Evolutionary conservation across 2,329 filamentous ascomycete genomes (phyloP).

Genomic region (Xylaria multiplex): DNA sequence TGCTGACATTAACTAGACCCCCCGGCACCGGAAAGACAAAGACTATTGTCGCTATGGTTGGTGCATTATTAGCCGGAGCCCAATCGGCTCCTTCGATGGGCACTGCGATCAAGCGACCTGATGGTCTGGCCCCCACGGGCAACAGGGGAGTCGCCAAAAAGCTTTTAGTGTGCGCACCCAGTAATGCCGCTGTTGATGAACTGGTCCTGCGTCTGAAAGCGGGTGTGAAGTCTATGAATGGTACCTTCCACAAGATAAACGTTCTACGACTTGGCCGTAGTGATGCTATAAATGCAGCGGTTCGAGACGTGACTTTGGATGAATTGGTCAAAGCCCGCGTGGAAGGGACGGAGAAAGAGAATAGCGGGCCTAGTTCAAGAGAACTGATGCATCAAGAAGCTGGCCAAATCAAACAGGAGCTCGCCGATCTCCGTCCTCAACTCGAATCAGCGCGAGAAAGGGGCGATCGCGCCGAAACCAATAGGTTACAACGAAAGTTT

Average conservation of each 20-base stretch:
- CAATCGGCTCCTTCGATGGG: slow-evolving; percentile 55
- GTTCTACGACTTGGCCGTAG: slow-evolving; percentile 90
- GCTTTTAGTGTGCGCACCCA: slow-evolving; percentile 94
- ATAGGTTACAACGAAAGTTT: slow-evolving; percentile 77
- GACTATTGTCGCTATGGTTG: slow-evolving; percentile 96
- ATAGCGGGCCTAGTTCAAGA: slow-evolving; percentile 64
- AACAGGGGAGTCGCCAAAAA: slow-evolving; percentile 72
- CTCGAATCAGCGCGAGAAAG: slow-evolving; percentile 73
- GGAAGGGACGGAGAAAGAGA: slow-evolving; percentile 66
- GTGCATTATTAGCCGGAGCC: slow-evolving; percentile 75
- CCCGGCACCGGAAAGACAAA: slow-evolving; percentile 98
- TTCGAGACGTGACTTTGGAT: slow-evolving; percentile 92
- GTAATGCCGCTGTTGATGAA: slow-evolving; percentile 97
- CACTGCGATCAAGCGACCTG: slow-evolving; percentile 57
- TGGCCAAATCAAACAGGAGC: slow-evolving; percentile 76
- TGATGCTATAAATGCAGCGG: slow-evolving; percentile 89
- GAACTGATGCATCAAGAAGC: slow-evolving; percentile 72
- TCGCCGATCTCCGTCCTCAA: slow-evolving; percentile 75
- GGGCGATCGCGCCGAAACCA: slow-evolving; percentile 58
- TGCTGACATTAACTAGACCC: slow-evolving; percentile 65
- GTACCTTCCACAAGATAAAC: slow-evolving; percentile 78
- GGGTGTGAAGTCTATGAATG: slow-evolving; percentile 81
- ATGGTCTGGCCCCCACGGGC: slow-evolving; percentile 49
- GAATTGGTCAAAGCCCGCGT: slow-evolving; percentile 85
- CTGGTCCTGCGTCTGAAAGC: slow-evolving; percentile 90